Conservation (phyloP, 306 rosid genomes). For the Luffa aegyptiaca region DNA sequence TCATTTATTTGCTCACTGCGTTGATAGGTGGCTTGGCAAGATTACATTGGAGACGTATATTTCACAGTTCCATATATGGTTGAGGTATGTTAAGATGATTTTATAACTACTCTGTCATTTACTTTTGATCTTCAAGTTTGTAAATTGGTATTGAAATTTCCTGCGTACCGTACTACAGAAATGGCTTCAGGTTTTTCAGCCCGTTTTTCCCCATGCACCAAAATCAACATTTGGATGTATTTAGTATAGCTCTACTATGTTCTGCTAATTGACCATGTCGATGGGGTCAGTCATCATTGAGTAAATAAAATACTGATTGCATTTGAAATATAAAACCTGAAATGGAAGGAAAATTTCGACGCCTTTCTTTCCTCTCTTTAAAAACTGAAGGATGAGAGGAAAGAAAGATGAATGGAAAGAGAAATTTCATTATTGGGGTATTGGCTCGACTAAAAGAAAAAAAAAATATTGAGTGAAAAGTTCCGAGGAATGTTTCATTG, state of each 20-base stretch:
- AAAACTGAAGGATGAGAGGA: neutral
- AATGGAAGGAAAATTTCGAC: neutral
- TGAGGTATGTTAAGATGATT: conserved; percentile 53
- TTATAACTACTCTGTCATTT: neutral
- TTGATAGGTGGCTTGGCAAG: conserved; percentile 96
- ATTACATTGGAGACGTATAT: conserved; percentile 94
- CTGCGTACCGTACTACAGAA: neutral
- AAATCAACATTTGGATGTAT: neutral
- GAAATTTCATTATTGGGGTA: neutral
- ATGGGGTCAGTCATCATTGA: neutral
- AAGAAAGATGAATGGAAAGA: neutral
- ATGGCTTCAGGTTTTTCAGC: neutral
- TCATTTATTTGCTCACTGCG: conserved; percentile 9
- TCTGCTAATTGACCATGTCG: neutral
- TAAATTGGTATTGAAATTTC: neutral
- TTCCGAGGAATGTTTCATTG: neutral
- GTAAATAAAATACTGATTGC: neutral
- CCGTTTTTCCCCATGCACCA: neutral
- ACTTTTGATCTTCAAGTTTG: neutral
- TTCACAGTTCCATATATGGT: conserved; percentile 99
- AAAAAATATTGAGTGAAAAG: neutral
- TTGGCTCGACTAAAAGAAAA: neutral
- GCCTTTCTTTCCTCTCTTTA: neutral
- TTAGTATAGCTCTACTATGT: neutral
- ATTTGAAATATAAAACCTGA: neutral